Evolutionary conservation across 495 filamentous ascomycete genomes (phyloP), one percentile per base, ranked within the genome.

Genomic region (Penicillium pancosmium): DNA sequence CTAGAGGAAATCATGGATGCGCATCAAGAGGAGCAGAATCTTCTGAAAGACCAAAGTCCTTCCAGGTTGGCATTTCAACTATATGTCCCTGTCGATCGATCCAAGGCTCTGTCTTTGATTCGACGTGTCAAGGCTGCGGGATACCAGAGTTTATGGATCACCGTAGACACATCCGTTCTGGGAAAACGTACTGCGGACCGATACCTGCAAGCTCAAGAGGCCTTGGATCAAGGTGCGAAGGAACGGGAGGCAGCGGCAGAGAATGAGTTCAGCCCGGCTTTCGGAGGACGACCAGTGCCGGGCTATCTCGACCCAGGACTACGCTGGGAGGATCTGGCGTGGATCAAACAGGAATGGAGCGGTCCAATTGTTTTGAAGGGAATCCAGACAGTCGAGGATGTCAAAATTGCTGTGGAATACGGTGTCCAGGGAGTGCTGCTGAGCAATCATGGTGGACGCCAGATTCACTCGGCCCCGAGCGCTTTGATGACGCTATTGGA

Each of bases 1-100:
- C 21, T 62, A 18, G 63, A 66, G 23, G 49, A 58, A 10, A 66
- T 66, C 56, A 66, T 66, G 63, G 55, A 66, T 11, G 63, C 63
- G 3, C 59, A 66, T 34, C 35, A 36, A 12, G 52, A 62, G 11
- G 63, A 66, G 35, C 59, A 57, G 46, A 33, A 36, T 4, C 44
- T 50, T 2, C 23, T 66, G 12, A 50, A 40, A 4, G 57, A 60
- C 13, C 56, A 49, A 34, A 66, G 56, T 19, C 63, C 60, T 16
- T 56, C 60, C 3, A 62, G 54, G 16, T 50, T 66, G 35, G 50
- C 52, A 15, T 66, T 66, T 40, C 63, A 63, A 33, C n/a, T 66
- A 6, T 63, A 66, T 19, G 50, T 66, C 2, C 59, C 63, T 3
- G 43, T 56, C 12, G 63, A 66, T 52, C 59, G 63, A 3, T 47